Evolutionary conservation across 768 basidiomycete species (phyloP), one percentile per base, ranked within the genome.

Genomic region (Mycena maculata): DNA sequence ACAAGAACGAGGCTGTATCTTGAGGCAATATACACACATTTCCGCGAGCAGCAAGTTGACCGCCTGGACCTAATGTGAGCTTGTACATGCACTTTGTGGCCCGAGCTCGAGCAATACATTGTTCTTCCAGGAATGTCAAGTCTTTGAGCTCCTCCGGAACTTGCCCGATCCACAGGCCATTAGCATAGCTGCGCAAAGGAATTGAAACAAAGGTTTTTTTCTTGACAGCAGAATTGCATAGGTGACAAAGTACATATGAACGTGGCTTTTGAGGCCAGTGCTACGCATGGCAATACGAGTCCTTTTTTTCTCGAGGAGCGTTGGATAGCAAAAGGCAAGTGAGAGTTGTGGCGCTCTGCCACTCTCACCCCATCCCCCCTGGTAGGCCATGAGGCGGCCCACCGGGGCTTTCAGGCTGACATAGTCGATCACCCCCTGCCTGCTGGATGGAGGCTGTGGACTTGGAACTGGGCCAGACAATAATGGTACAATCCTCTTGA

Each of bases 11-110:
- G 13, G 50, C 9, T 31, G 49, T 50, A 31, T 53, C 50, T 53
- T 53, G 50, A 9, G 49, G 49, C 50, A 53, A 53, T 53, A 36
- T 36, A 28, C 30, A 53, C 15, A 44, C n/a, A 42, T 53, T 36
- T 53, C 50, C 50, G 30, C 31, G 50, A 53, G 50, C 31, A 13
- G 50, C 50, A 36, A 53, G 13, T 27, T 53, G 50, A 22, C 50
- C 50, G 2, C 31, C 2, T 4, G 50, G 50, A 2, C 50, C 50
- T 12, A 33, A 12, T 10, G 31, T 53, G 31, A 53, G 50, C 50
- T 53, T 53, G 31, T 53, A 53, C 31, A 53, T 33, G 13, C 30
- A 53, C n/a, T 53, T 36, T 33, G 23, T 49, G 9, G 48, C 27
- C 3, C 25, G 48, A 20, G 25, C 48, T 16, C 48, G 28, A 7